Evolutionary conservation across 257 asterid genomes (phyloP).

Genomic region (Thymus quinquecostatus): DNA sequence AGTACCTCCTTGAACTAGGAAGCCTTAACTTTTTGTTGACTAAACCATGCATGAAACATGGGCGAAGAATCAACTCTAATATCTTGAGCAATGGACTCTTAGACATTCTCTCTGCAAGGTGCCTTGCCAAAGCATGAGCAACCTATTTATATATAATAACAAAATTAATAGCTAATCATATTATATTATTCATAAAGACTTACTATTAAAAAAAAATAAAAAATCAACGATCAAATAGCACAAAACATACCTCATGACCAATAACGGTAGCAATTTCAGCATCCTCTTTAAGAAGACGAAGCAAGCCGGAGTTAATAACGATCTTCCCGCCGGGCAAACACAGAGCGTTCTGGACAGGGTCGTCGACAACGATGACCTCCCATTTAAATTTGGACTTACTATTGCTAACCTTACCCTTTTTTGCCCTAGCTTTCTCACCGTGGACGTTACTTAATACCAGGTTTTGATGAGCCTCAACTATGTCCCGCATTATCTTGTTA

Average conservation of each 20-base stretch:
- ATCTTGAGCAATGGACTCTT: too few relatives aligned
- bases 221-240: too few relatives aligned
- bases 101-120: too few relatives aligned
- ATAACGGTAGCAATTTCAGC: slow-evolving; percentile 85
- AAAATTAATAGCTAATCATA: too few relatives aligned
- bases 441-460: background rate
- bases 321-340: slow-evolving; percentile 99
- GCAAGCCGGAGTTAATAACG: slow-evolving; percentile 90
- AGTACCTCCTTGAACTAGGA: too few relatives aligned
- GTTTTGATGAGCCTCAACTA: slow-evolving; percentile 53
- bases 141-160: too few relatives aligned
- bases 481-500: slow-evolving; percentile 62
- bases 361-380: slow-evolving; percentile 87
- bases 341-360: slow-evolving; percentile 76
- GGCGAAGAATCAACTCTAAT: too few relatives aligned
- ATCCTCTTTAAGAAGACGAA: slow-evolving; percentile 72
- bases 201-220: too few relatives aligned
- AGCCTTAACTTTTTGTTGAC: too few relatives aligned
- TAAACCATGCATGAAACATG: too few relatives aligned
- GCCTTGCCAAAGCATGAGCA: too few relatives aligned
- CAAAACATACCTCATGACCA: slow-evolving; percentile 74
- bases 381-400: slow-evolving; percentile 50
- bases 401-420: slow-evolving; percentile 67
- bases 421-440: slow-evolving; percentile 29
- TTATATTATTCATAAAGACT: too few relatives aligned